phyloP scores from a whole-genome alignment of 805 yeast genomes.

The Pichia heedii region DNA sequence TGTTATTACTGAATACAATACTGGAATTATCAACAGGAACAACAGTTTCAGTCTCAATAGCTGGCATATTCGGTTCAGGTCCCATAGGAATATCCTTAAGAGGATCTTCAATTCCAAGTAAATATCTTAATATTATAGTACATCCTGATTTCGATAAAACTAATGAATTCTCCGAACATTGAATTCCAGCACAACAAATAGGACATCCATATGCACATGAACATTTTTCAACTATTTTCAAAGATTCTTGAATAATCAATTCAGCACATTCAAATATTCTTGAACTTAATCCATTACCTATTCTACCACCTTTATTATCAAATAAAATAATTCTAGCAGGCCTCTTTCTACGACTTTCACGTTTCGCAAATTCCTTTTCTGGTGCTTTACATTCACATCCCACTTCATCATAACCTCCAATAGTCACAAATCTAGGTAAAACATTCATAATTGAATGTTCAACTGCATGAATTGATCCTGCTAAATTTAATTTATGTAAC shows the following conservation, averaged over 20 bases:
- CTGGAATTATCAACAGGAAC: slow-evolving; percentile 32
- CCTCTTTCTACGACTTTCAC: slow-evolving; percentile 62
- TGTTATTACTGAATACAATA: background rate
- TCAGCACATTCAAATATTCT: slow-evolving; percentile 76
- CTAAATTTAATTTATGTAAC: slow-evolving; percentile 52
- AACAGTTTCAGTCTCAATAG: slow-evolving; percentile 58
- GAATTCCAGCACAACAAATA: slow-evolving; percentile 73
- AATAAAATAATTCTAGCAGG: slow-evolving; percentile 83
- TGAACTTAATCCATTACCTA: slow-evolving; percentile 71
- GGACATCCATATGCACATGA: slow-evolving; percentile 67
- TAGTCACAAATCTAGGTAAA: slow-evolving; percentile 62
- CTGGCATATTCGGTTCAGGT: slow-evolving; percentile 71
- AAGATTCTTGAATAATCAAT: slow-evolving; percentile 51
- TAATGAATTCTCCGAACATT: slow-evolving; percentile 70
- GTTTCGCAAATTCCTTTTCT: slow-evolving; percentile 81
- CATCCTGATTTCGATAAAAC: slow-evolving; percentile 90
- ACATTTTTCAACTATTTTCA: slow-evolving; percentile 53
- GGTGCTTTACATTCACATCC: slow-evolving; percentile 96
- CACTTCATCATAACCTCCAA: slow-evolving; percentile 63
- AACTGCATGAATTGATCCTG: slow-evolving; percentile 96
- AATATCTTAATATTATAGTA: slow-evolving; percentile 49
- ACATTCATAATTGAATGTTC: slow-evolving; percentile 82
- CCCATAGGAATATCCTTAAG: slow-evolving; percentile 50
- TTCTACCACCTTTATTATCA: slow-evolving; percentile 74
- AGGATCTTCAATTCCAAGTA: slow-evolving; percentile 48